Conservation (phyloP, 73 alveolate species). For the Effrenium voratum region DNA sequence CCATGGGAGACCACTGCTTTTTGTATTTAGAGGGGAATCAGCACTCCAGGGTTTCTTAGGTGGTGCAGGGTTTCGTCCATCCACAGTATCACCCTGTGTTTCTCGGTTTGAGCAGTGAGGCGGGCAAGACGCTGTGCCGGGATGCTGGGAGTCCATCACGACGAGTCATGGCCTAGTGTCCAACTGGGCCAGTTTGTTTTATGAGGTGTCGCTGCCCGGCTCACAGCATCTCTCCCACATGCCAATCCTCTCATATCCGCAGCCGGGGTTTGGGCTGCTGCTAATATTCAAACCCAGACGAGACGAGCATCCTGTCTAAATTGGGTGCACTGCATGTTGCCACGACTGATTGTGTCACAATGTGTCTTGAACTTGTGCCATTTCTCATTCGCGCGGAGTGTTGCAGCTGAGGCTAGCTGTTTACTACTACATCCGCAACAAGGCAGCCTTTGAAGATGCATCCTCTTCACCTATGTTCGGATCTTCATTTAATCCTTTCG, state of each 20-base stretch:
- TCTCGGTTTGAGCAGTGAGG: too few relatives aligned
- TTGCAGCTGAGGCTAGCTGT: constrained; percentile 41
- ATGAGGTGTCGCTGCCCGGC: constrained; percentile 39
- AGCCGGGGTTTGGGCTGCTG: constrained; percentile 70
- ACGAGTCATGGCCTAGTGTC: constrained; percentile 67
- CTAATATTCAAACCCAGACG: constrained; percentile 57
- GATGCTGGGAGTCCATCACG: constrained; percentile 39
- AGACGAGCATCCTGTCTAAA: constrained; percentile 29
- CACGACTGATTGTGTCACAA: background rate
- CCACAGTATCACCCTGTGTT: too few relatives aligned
- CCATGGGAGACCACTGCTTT: too few relatives aligned
- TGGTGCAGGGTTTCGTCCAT: too few relatives aligned
- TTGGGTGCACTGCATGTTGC: background rate
- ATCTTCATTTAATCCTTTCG: constrained; percentile 7
- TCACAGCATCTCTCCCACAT: constrained; percentile 17
- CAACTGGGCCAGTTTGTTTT: constrained; percentile 50
- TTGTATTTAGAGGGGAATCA: too few relatives aligned
- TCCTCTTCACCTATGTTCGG: constrained; percentile 18
- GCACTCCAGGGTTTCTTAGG: too few relatives aligned
- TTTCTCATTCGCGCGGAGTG: background rate
- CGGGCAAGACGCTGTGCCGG: background rate
- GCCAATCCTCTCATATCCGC: constrained; percentile 59
- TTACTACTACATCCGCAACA: constrained; percentile 60
- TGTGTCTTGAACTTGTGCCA: background rate
- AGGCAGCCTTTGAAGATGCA: constrained; percentile 47